Percentiles rank a stretch among this genome's conserved stretches.
phyloP scores from a whole-genome alignment of 768 basidiomycete species.

The Agaricus subrufescens region DNA sequence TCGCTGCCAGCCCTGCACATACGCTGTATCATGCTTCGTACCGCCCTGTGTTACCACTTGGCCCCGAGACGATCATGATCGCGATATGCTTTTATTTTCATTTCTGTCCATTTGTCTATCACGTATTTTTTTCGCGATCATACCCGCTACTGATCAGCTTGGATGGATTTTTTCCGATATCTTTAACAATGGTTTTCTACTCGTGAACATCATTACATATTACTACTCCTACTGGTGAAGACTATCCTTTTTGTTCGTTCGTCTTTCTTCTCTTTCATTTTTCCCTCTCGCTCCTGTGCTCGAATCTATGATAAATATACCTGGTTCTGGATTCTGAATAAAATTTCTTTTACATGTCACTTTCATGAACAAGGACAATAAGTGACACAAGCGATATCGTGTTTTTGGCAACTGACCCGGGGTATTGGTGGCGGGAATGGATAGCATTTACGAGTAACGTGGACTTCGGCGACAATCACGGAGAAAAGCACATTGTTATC shows the following conservation, averaged over 20 bases:
- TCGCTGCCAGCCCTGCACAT: constrained; percentile 40
- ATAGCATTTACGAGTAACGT: too few species aligned
- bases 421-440: too few species aligned
- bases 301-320: too few species aligned
- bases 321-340: too few species aligned
- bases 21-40: constrained; percentile 64
- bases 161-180: constrained; percentile 1
- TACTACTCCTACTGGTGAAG: neutral
- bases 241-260: neutral
- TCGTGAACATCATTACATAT: constrained; percentile 2
- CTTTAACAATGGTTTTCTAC: neutral
- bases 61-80: constrained; percentile 67
- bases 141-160: constrained; percentile 5
- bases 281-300: too few species aligned
- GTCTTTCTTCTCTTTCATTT: too few species aligned
- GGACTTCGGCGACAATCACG: too few species aligned
- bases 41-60: constrained; percentile 48
- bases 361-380: too few species aligned
- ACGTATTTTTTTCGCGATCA: constrained; percentile 9
- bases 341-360: too few species aligned
- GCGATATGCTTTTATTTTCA: constrained; percentile 38
- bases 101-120: constrained; percentile 16
- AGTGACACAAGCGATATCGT: too few species aligned
- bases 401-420: too few species aligned
- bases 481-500: too few species aligned